phyloP scores from a whole-genome alignment of 495 filamentous ascomycete genomes.

The Chlorociboria aeruginascens region DNA sequence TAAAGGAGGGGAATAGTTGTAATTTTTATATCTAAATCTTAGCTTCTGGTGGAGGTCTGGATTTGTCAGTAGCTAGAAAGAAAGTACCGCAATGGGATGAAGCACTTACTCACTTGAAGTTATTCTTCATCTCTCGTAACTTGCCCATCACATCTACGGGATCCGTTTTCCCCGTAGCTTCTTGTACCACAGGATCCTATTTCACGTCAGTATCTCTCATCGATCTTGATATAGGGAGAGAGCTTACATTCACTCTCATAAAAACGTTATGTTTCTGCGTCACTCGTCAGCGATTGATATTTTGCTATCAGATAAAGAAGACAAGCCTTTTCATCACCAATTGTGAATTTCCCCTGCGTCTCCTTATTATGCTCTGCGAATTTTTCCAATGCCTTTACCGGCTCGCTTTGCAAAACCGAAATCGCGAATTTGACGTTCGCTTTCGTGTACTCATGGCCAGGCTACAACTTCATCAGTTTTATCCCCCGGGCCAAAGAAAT shows the following conservation, averaged over 20 bases:
- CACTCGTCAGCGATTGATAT: not conserved
- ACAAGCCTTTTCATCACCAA: slow-evolving; percentile 89
- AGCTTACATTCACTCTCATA: slow-evolving; percentile 70
- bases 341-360: slow-evolving; percentile 94
- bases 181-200: slow-evolving; percentile 74
- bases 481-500: not conserved
- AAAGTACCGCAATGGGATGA: not conserved
- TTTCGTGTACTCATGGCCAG: slow-evolving; percentile 96
- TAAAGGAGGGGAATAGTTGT: not conserved
- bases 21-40: slow-evolving; percentile 6
- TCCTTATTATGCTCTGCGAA: slow-evolving; percentile 73
- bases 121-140: slow-evolving; percentile 90
- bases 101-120: slow-evolving; percentile 45
- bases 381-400: slow-evolving; percentile 61
- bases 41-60: not conserved
- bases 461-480: slow-evolving; percentile 32
- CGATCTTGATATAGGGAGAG: not conserved
- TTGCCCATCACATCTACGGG: slow-evolving; percentile 79
- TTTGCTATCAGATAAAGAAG: not conserved
- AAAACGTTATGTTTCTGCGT: slow-evolving; percentile 87
- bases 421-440: slow-evolving; percentile 79
- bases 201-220: not conserved
- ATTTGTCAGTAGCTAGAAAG: not conserved
- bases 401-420: slow-evolving; percentile 57
- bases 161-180: slow-evolving; percentile 70